Conservation (phyloP, 768 basidiomycete species). For the Lentinula boryana region DNA sequence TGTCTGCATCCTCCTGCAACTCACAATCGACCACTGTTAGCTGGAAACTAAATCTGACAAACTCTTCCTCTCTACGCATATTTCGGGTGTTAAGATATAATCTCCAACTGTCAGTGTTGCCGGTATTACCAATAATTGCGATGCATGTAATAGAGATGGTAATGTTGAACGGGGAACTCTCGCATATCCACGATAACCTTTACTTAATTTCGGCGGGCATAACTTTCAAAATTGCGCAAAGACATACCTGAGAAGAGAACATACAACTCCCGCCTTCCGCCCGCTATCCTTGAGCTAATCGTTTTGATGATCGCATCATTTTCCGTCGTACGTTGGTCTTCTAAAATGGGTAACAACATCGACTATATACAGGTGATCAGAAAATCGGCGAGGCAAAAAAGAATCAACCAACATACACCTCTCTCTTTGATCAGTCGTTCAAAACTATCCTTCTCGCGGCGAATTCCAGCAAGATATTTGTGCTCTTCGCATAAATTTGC, state of each 20-base stretch:
- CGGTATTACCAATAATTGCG: conserved; percentile 75
- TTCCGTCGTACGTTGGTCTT: conserved; percentile 43
- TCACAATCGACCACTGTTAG: conserved; percentile 90
- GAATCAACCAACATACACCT: conserved; percentile 50
- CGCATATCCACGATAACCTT: conserved; percentile 96
- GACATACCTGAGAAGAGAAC: conserved; percentile 56
- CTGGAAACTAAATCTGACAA: conserved; percentile 87
- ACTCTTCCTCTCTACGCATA: conserved; percentile 95
- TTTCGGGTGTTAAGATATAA: conserved; percentile 92
- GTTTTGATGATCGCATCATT: conserved; percentile 68
- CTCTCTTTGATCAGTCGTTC: conserved; percentile 89
- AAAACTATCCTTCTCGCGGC: conserved; percentile 92
- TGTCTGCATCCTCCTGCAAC: conserved; percentile 23
- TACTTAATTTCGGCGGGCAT: not conserved
- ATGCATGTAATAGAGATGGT: conserved; percentile 84
- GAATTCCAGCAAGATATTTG: conserved; percentile 83
- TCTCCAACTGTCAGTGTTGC: conserved; percentile 93
- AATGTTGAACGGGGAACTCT: conserved; percentile 91
- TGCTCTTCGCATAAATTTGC: conserved; percentile 91
- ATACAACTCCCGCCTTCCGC: conserved; percentile 67
- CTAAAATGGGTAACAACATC: conserved; percentile 83
- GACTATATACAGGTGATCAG: conserved; percentile 36
- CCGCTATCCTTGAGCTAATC: conserved; percentile 81
- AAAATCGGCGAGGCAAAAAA: not conserved
- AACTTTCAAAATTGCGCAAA: not conserved